Conservation (phyloP, 164 flowering plant genomes). For the Chloranthus sessilifolius region DNA sequence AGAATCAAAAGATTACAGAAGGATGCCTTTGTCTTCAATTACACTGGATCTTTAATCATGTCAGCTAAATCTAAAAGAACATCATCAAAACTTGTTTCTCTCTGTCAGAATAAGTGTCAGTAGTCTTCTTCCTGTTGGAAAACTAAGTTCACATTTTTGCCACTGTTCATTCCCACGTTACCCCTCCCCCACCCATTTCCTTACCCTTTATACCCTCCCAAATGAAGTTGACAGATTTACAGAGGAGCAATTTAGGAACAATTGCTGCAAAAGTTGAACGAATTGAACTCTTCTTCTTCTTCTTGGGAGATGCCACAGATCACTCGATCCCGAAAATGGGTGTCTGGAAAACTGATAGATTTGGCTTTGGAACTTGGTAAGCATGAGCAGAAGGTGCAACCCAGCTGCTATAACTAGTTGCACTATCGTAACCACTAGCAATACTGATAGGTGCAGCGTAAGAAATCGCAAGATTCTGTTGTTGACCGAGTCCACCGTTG, state of each 20-base stretch:
- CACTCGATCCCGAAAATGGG: conserved; percentile 71
- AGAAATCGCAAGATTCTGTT: conserved; percentile 17
- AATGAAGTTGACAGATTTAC: no score
- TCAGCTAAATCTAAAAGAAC: conserved; percentile 22
- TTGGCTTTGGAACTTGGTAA: conserved; percentile 44
- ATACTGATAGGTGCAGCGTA: conserved; percentile 23
- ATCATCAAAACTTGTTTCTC: conserved; percentile 16
- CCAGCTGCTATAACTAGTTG: conserved; percentile 17
- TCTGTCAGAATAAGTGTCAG: conserved; percentile 44
- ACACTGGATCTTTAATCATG: conserved; percentile 29
- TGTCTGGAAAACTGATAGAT: conserved; percentile 55
- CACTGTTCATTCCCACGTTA: conserved; percentile 9
- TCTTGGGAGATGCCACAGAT: no score
- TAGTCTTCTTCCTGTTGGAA: conserved; percentile 21
- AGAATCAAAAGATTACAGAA: conserved; percentile 17
- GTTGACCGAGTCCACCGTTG: conserved; percentile 16
- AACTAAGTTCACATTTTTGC: conserved; percentile 31
- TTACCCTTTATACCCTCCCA: no score
- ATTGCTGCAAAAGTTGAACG: no score
- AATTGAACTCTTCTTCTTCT: no score
- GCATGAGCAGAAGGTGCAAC: conserved; percentile 35
- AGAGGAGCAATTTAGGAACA: no score
- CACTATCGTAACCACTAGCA: conserved; percentile 19
- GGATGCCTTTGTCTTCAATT: conserved; percentile 21
- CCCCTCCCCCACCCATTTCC: conserved; percentile 2